These are phyloP conservation scores for Rhizophlyctis rosea DNA, from an alignment of 192 early-diverging fungal species.

Conservation along the genomic window DNA sequence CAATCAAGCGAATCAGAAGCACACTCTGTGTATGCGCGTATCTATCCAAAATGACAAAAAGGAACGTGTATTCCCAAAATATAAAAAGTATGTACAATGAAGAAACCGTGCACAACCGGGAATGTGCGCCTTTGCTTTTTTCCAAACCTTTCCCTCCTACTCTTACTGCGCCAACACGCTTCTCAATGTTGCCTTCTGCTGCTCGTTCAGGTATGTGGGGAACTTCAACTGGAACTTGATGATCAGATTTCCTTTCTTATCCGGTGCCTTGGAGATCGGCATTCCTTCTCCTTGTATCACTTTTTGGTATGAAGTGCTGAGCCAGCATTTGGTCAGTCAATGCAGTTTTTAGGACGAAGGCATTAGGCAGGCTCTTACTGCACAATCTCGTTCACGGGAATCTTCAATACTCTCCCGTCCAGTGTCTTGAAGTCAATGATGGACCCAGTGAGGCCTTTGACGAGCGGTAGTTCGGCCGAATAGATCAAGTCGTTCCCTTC, in stretches of 20 bases:
- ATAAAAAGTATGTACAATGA: too few species aligned
- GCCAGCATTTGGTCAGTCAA: too few species aligned
- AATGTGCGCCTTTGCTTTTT: not conserved
- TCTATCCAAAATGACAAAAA: too few species aligned
- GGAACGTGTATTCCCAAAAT: too few species aligned
- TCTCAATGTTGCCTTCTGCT: constrained; percentile 47
- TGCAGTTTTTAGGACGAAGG: constrained; percentile 7
- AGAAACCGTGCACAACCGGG: too few species aligned
- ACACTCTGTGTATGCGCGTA: too few species aligned
- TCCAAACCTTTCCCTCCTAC: not conserved
- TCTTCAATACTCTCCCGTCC: constrained; percentile 47
- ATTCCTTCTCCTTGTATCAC: constrained; percentile 49
- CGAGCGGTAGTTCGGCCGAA: constrained; percentile 34
- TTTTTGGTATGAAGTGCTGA: constrained; percentile 47
- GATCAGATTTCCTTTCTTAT: constrained; percentile 37
- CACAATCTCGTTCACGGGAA: constrained; percentile 55
- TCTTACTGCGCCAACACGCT: constrained; percentile 22
- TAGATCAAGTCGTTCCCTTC: constrained; percentile 48
- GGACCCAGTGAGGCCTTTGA: constrained; percentile 45
- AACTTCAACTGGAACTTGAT: constrained; percentile 46
- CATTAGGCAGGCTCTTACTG: constrained; percentile 30
- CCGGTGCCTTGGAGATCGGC: constrained; percentile 41
- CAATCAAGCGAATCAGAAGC: too few species aligned
- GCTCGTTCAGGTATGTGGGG: constrained; percentile 42
- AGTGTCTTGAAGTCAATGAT: constrained; percentile 46